These are phyloP conservation scores for Colletotrichum sp. DNA, from an alignment of 2,329 filamentous ascomycete genomes.

Conservation along the genomic window DNA sequence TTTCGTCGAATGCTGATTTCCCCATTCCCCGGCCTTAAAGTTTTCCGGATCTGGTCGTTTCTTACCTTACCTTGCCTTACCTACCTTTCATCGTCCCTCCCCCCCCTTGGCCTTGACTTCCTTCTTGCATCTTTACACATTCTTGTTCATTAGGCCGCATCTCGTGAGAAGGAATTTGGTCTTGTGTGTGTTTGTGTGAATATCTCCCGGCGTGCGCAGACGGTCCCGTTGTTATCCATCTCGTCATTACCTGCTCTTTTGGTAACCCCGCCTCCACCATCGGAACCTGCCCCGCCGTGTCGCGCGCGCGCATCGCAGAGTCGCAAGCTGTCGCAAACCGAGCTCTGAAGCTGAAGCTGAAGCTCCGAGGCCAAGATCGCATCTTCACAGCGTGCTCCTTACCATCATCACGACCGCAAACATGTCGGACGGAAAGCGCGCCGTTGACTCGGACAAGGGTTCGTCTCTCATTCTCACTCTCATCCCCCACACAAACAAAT, in stretches of 20 bases:
- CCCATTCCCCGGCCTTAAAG: not conserved
- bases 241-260: not conserved
- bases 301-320: not conserved
- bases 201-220: not conserved
- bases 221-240: not conserved
- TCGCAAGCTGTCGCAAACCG: not conserved
- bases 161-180: not conserved
- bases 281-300: slow-evolving; percentile 12
- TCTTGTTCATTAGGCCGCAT: not conserved
- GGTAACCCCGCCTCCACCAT: slow-evolving; percentile 16
- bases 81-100: not conserved
- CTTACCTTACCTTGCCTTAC: not conserved
- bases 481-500: not conserved
- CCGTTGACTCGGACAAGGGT: slow-evolving; percentile 47
- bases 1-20: not conserved
- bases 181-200: not conserved
- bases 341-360: not conserved
- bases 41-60: not conserved
- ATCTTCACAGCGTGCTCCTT: not conserved
- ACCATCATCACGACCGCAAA: not conserved
- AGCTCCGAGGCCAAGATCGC: not conserved
- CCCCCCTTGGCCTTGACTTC: not conserved
- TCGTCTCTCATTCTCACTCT: not conserved
- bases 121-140: not conserved
- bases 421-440: slow-evolving; percentile 29